Percentiles rank a stretch among this genome's conserved stretches.
These are phyloP conservation scores for Ustulina deusta DNA, from an alignment of 2,329 filamentous ascomycete species.

Conservation along the genomic window DNA sequence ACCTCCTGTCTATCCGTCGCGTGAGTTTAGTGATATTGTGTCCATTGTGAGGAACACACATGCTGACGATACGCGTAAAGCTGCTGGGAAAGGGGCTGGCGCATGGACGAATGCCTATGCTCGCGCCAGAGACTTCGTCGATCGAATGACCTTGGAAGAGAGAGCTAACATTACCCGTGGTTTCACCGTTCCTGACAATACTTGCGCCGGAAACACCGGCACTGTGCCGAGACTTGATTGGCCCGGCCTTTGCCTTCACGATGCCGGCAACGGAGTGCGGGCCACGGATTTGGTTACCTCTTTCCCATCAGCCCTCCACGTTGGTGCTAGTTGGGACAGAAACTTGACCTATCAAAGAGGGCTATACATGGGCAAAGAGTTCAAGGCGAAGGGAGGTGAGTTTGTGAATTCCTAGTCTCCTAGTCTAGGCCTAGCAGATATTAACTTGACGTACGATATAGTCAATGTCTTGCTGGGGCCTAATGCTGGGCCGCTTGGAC, in stretches of 20 bases:
- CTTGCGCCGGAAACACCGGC: constrained; percentile 62
- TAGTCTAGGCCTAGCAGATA: not conserved
- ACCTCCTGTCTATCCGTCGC: constrained; percentile 48
- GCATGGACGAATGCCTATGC: constrained; percentile 69
- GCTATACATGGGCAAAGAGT: constrained; percentile 67
- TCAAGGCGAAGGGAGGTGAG: constrained; percentile 63
- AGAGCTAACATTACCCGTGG: constrained; percentile 67
- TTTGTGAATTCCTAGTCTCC: not conserved
- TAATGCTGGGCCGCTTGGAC: constrained; percentile 76
- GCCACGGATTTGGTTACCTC: constrained; percentile 62
- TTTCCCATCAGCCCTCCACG: constrained; percentile 62
- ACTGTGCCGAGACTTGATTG: constrained; percentile 59
- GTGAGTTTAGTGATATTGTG: constrained; percentile 41
- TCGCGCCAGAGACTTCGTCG: constrained; percentile 68
- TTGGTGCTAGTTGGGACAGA: constrained; percentile 65
- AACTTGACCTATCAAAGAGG: constrained; percentile 65
- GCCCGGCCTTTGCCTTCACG: constrained; percentile 62
- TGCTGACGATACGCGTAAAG: constrained; percentile 42
- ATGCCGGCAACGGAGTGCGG: constrained; percentile 63
- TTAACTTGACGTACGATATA: constrained; percentile 32
- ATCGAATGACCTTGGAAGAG: constrained; percentile 74
- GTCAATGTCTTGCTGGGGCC: constrained; percentile 74
- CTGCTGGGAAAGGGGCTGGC: constrained; percentile 51
- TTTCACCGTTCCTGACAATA: constrained; percentile 58
- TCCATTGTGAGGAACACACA: not conserved